Evolutionary conservation across 768 basidiomycete genomes (phyloP), one percentile per base, ranked within the genome.

Genomic region (Trametes cubensis): DNA sequence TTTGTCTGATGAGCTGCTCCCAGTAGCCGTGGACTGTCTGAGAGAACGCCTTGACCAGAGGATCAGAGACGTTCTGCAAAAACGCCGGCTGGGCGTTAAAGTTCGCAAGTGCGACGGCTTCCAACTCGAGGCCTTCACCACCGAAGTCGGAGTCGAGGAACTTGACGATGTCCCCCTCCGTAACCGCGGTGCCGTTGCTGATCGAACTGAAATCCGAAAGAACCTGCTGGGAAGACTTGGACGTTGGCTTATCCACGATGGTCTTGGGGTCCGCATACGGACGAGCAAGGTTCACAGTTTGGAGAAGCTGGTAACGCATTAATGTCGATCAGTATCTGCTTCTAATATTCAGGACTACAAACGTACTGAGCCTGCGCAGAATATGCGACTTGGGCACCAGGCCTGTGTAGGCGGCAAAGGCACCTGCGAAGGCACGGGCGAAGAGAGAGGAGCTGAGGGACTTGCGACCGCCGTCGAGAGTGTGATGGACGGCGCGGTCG

Each of bases 201-300:
- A 82, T 77, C n/a, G 80, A 76, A 58, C 70, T 69, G 67, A 93
- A 97, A 65, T 89, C 89, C 0, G 82, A 73, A 50, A 95, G 77
- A 15, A 94, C 92, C 54, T 80, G 77, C 66, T 86, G 84, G 1
- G 87, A 70, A 0, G 81, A 73, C 67, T 87, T 85, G 69, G 78
- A 81, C 1, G 94, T 96, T 2, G 94, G 94, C 80, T 95, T 79
- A 79, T 96, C 95, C 8, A 90, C 90, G 72, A 96, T 87, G 0
- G 92, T 95, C 76, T 97, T 96, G 48, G 87, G 85, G 73, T 97
- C 95, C 0, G 81, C 72, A 70, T 82, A 97, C 26, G 90, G 75
- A 44, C 81, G 72, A 0, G 94, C 92, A 62, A 96, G 67, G 72
- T 94, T 89, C 62, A 95, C 86, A 0, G 91, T 89, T 83, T 96